Percentiles rank a stretch among this genome's conserved stretches.
These are phyloP conservation scores for Wickerhamomyces ciferrii DNA, from an alignment of 805 yeast species.

Conservation along the genomic window DNA sequence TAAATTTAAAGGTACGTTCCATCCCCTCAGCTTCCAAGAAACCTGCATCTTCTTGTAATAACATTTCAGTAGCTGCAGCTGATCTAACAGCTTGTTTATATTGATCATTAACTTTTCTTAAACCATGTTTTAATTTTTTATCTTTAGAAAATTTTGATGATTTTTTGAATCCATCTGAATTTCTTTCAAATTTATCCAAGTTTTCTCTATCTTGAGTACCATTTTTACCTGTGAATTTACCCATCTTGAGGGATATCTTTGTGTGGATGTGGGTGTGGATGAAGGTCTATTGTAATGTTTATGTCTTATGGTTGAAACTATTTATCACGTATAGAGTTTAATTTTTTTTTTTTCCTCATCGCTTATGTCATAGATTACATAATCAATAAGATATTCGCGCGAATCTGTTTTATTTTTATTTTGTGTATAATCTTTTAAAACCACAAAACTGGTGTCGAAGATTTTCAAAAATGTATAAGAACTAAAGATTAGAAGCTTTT, in stretches of 20 bases:
- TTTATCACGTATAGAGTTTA: background rate
- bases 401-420: background rate
- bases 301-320: too few relatives aligned
- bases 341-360: background rate
- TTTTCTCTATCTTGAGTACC: conserved; percentile 23
- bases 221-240: conserved; percentile 19
- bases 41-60: conserved; percentile 82
- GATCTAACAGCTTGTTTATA: conserved; percentile 74
- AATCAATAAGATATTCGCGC: background rate
- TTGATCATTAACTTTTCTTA: conserved; percentile 64
- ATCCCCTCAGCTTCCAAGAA: conserved; percentile 89
- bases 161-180: conserved; percentile 3
- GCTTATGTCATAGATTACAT: background rate
- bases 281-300: too few relatives aligned
- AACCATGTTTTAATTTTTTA: conserved; percentile 55
- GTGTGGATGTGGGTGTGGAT: too few relatives aligned
- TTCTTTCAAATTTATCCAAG: conserved; percentile 28
- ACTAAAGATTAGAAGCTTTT: background rate
- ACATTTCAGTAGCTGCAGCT: conserved; percentile 82
- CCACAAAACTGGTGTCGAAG: background rate
- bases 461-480: background rate
- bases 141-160: conserved; percentile 40
- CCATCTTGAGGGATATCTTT: too few relatives aligned
- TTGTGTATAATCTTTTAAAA: background rate
- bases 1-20: conserved; percentile 86